Conservation (phyloP, 163 green algal species). For the Scenedesmus sp. region DNA sequence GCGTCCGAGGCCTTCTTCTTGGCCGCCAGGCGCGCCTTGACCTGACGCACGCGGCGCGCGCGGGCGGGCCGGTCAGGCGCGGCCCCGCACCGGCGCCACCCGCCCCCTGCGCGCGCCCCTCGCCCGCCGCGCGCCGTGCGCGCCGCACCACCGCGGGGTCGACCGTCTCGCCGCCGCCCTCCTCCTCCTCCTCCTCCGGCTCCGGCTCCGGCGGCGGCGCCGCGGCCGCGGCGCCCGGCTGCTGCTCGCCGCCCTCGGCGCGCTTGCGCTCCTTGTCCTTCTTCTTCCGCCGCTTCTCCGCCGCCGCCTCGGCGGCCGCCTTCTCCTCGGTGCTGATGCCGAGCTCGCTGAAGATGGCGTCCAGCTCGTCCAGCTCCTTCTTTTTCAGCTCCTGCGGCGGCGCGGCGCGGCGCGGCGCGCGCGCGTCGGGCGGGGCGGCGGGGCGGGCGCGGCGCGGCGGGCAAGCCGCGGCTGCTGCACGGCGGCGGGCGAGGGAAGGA, state of each 20-base stretch:
- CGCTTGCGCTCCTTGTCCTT: constrained; percentile 59
- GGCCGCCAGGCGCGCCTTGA: constrained; percentile 48
- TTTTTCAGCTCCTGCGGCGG: constrained; percentile 80
- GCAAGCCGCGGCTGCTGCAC: too few species aligned
- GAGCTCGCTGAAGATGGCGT: constrained; percentile 76
- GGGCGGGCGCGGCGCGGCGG: too few species aligned
- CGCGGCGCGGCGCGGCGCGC: too few species aligned
- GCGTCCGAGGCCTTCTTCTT: constrained; percentile 50
- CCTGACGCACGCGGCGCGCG: too few species aligned
- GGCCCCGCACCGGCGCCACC: too few species aligned
- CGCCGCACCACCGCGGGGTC: constrained; percentile 45
- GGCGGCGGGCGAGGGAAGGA: not conserved
- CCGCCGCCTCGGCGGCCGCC: constrained; percentile 21
- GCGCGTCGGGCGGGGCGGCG: too few species aligned
- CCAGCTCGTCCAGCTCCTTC: constrained; percentile 86
- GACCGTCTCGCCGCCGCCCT: constrained; percentile 13
- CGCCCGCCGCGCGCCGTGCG: not conserved
- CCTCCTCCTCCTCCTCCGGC: constrained; percentile 18
- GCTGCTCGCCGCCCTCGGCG: constrained; percentile 42
- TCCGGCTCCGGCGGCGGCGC: constrained; percentile 18
- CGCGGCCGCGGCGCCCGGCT: constrained; percentile 36
- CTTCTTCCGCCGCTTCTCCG: constrained; percentile 53
- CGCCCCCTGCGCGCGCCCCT: not conserved
- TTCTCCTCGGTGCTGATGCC: constrained; percentile 56
- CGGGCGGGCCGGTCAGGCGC: too few species aligned